These are phyloP conservation scores for Anaeromyces robustus DNA, from an alignment of 192 early-diverging fungal genomes.

Conservation along the genomic window DNA sequence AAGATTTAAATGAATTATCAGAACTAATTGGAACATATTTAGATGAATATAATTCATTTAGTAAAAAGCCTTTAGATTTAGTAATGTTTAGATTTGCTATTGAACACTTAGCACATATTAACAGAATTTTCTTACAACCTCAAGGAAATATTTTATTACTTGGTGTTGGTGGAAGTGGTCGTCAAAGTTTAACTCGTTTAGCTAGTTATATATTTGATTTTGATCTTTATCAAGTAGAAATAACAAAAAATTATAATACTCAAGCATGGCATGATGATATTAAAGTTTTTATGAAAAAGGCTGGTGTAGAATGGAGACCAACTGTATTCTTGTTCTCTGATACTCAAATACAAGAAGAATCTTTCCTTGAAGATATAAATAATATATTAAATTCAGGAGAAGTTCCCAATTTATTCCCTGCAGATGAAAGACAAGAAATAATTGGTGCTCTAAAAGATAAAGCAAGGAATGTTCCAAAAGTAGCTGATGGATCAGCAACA, in stretches of 20 bases:
- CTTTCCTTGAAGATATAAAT: constrained; percentile 44
- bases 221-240: constrained; percentile 41
- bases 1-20: constrained; percentile 23
- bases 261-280: constrained; percentile 43
- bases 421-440: constrained; percentile 40
- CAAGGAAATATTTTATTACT: constrained; percentile 39
- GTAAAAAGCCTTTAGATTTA: constrained; percentile 46
- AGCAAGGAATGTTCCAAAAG: constrained; percentile 7
- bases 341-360: constrained; percentile 43
- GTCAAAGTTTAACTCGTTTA: constrained; percentile 38
- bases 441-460: constrained; percentile 34
- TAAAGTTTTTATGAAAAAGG: constrained; percentile 32
- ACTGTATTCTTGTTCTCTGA: constrained; percentile 43
- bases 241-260: constrained; percentile 33
- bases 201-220: constrained; percentile 39
- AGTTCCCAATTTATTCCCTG: constrained; percentile 36
- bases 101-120: constrained; percentile 37
- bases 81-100: constrained; percentile 47
- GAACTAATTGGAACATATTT: constrained; percentile 30
- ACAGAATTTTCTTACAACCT: constrained; percentile 32
- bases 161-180: constrained; percentile 40
- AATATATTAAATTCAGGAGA: constrained; percentile 44
- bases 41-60: constrained; percentile 32
- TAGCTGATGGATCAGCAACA: constrained; percentile 22
- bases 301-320: constrained; percentile 29